Evolutionary conservation across 2,329 filamentous ascomycete genomes (phyloP), one percentile per base, ranked within the genome.

Genomic region (Rhinocladiella mackenziei): DNA sequence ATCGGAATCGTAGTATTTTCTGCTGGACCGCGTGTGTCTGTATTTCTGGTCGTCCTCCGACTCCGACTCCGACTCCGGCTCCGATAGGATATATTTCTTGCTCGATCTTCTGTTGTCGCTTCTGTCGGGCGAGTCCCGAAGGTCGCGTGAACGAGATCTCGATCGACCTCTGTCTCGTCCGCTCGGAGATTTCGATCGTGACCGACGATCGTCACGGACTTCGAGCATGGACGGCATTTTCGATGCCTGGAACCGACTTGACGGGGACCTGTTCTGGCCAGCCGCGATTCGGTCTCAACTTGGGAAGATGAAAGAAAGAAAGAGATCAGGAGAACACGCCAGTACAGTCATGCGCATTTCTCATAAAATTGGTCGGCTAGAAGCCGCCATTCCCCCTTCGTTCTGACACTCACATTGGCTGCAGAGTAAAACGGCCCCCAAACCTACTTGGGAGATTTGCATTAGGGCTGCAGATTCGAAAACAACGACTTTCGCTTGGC

Each of bases 111-210:
- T 43, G 34, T 48, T 42, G 19, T 54, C 48, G 17, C 41, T 36
- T 8, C 60, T 56, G 15, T 63, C 60, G 18, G 60, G 60, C 9
- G 63, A 58, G 9, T 51, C 56, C 32, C 66, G 63, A 39, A 47
- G 58, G 49, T 69, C 66, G 60, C 67, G 67, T 56, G 68, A 69
- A 40, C 62, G 62, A 33, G 68, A 70, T 46, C 66, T 65, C 31
- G 69, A 67, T 32, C 64, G 59, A 50, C 54, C 61, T 36, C 54
- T 42, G 26, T 59, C 58, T 22, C 62, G 61, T 19, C 66, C 65
- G 43, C 63, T 57, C 23, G 68, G 69, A 23, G 69, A 71, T 50
- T 65, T 70, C 50, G 68, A 71, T 42, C 69, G 63, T 50, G 63
- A 64, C 43, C 69, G 67, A 52, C 54, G 53, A 25, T 46, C 28